Percentiles rank a stretch among this genome's conserved stretches.
Conservation (phyloP, 352 stramenopile genomes). For the Phytophthora melonis region DNA sequence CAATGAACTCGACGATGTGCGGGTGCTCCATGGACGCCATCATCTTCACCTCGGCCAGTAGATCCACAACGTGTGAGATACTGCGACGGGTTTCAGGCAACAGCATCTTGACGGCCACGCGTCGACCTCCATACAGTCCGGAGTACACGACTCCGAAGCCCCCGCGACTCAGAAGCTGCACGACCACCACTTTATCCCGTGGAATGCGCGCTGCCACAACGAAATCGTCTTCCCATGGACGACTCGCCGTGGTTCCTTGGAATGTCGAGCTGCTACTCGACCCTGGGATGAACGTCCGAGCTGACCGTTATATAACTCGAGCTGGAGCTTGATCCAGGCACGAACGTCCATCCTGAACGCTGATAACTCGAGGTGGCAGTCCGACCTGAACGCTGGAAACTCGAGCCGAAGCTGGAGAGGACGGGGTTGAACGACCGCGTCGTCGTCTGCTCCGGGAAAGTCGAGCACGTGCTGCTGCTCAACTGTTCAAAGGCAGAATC, state of each 20-base stretch:
- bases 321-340: background rate
- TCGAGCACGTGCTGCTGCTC: conserved; percentile 37
- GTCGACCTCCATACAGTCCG: conserved; percentile 41
- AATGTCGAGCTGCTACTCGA: conserved; percentile 19
- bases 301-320: conserved; percentile 20
- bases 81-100: conserved; percentile 47
- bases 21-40: conserved; percentile 53
- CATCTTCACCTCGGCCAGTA: conserved; percentile 59
- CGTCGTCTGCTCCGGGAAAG: conserved; percentile 27
- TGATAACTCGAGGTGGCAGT: conserved; percentile 8
- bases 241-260: conserved; percentile 12
- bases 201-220: conserved; percentile 53
- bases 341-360: background rate
- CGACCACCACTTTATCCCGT: conserved; percentile 46
- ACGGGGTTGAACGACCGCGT: conserved; percentile 25
- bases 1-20: conserved; percentile 60
- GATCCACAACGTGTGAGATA: conserved; percentile 38
- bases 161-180: conserved; percentile 47
- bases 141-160: conserved; percentile 61
- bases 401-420: conserved; percentile 35
- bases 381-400: background rate
- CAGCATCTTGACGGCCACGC: conserved; percentile 62
- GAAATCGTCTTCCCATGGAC: conserved; percentile 51
- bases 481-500: conserved; percentile 35
- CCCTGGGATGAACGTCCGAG: conserved; percentile 18